Evolutionary conservation across 768 basidiomycete genomes (phyloP), one percentile per base, ranked within the genome.

Genomic region (Tylopilus cervinicoccineus): DNA sequence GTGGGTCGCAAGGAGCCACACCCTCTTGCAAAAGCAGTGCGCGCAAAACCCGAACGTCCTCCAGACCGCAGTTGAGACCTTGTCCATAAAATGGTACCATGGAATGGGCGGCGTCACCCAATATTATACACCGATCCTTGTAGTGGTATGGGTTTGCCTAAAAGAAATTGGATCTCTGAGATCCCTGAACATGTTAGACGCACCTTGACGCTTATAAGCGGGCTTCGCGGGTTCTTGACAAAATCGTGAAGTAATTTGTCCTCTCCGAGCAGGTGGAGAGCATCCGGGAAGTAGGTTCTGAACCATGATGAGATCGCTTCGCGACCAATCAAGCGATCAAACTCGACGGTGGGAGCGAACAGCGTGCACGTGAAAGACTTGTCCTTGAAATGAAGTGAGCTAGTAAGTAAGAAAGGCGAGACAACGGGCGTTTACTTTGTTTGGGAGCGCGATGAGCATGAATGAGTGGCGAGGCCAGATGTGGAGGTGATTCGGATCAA

Each of bases 81-180:
- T 99, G 95, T 36, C 95, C 89, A 65, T 88, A 93, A 72, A 93
- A 94, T 53, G 95, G 94, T n/a, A 94, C 93, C 93, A 98, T 97
- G 36, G 92, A 88, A 69, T 99, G 95, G 11, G 93, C 91, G 33
- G 95, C 87, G 68, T 99, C 95, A 47, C 95, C 95, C 42, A 99
- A 70, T 47, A 98, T 79, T 32, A 98, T 77, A 53, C 76, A 91
- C 58, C 88, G 79, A 71, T 92, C 90, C 70, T 80, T 78, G 75
- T 91, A 92, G 69, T 96, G 92, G 70, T 93, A 94, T 42, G 92
- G 93, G 50, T 76, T 83, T 58, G 82, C 78, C 93, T 94, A 55
- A 50, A 47, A 22, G 29, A 41, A 54, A 53, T 51, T 48, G 56
- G 50, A 56, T 53, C 46, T 45, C 48, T 48, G 47, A 53, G 47